Percentiles rank a stretch among this genome's conserved stretches.
These are phyloP conservation scores for Lipomyces kockii DNA, from an alignment of 805 yeast genomes.

Conservation along the genomic window DNA sequence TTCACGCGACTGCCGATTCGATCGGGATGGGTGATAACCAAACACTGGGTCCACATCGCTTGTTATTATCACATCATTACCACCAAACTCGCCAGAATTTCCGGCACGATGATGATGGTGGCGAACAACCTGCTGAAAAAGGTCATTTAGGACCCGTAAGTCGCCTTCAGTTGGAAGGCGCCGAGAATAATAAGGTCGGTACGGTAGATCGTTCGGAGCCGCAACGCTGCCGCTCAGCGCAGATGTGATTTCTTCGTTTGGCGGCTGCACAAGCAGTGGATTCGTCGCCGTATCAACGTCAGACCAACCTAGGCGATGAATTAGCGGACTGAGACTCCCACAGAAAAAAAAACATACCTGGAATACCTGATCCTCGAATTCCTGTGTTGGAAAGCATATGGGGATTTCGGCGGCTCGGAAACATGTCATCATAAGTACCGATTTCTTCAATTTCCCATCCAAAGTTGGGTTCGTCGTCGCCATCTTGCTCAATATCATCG, in stretches of 20 bases:
- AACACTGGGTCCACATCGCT: slow-evolving; percentile 28
- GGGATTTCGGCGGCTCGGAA: slow-evolving; percentile 7
- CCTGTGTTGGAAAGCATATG: slow-evolving; percentile 10
- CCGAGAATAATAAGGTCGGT: not conserved
- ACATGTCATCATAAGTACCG: slow-evolving; percentile 15
- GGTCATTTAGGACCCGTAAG: slow-evolving; percentile 20
- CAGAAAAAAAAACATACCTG: not conserved
- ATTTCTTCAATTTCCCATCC: slow-evolving; percentile 33
- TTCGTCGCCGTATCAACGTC: slow-evolving; percentile 30
- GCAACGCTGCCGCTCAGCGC: not conserved
- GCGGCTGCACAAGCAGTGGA: slow-evolving; percentile 29
- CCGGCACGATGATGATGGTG: slow-evolving; percentile 14
- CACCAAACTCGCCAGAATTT: slow-evolving; percentile 5
- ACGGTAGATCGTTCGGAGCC: not conserved
- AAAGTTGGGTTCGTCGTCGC: slow-evolving; percentile 19
- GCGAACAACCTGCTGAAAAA: slow-evolving; percentile 30
- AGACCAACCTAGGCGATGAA: slow-evolving; percentile 13
- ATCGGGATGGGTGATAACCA: slow-evolving; percentile 16
- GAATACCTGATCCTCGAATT: slow-evolving; percentile 13
- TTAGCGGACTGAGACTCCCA: not conserved
- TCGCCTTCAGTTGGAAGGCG: slow-evolving; percentile 12
- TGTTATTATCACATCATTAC: slow-evolving; percentile 21
- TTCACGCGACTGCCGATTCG: slow-evolving; percentile 18
- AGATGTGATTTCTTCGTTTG: slow-evolving; percentile 6
- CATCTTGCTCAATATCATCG: slow-evolving; percentile 30